Conservation (phyloP, 169 alveolate species). For the Theileria equi region DNA sequence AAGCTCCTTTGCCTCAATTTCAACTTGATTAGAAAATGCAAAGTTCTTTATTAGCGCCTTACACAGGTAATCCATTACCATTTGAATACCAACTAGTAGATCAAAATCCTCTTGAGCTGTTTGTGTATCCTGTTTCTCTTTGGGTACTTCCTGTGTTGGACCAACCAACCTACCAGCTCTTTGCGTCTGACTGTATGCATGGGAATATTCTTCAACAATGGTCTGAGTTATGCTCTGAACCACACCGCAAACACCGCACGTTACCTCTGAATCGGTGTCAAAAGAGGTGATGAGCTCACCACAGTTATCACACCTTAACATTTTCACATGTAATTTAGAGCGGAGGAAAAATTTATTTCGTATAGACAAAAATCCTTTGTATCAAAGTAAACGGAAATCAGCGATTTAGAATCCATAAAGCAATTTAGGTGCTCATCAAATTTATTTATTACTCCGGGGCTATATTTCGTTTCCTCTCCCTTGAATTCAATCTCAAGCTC, state of each 20-base stretch:
- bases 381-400: neutral
- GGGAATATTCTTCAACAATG: slow-evolving; percentile 33
- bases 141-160: too few species aligned
- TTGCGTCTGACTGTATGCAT: slow-evolving; percentile 40
- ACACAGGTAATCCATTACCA: slow-evolving; percentile 29
- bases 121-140: neutral
- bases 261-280: slow-evolving; percentile 22
- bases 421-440: too few species aligned
- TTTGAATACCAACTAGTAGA: slow-evolving; percentile 37
- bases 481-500: too few species aligned
- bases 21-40: slow-evolving; percentile 37
- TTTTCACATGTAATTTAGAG: slow-evolving; percentile 20
- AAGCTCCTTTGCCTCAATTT: slow-evolving; percentile 38
- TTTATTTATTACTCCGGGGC: too few species aligned
- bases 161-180: slow-evolving; percentile 13
- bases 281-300: slow-evolving; percentile 13
- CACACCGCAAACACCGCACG: slow-evolving; percentile 56
- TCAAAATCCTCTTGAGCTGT: slow-evolving; percentile 21
- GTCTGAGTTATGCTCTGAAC: slow-evolving; percentile 41
- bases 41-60: slow-evolving; percentile 33
- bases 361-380: slow-evolving; percentile 2
- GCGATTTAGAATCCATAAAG: too few species aligned
- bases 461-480: too few species aligned
- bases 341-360: slow-evolving; percentile 10
- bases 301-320: slow-evolving; percentile 43